These are phyloP conservation scores for Hypoxylon sp. DNA, from an alignment of 2,329 filamentous ascomycete species.

Conservation along the genomic window DNA sequence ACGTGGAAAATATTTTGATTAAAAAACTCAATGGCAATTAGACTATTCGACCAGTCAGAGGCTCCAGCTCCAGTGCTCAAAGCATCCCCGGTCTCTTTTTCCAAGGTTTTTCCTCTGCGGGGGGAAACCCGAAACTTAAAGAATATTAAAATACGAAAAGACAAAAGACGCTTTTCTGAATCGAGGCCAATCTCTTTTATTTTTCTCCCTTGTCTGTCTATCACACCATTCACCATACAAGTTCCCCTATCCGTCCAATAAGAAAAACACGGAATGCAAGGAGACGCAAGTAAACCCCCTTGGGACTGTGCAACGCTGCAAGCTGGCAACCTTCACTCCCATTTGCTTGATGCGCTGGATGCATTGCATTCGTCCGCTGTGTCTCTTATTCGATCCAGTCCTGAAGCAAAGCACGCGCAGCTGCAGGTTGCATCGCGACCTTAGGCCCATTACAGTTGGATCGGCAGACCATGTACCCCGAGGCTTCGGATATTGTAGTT, in stretches of 20 bases:
- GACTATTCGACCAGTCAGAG: too few relatives aligned
- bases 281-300: slow-evolving; percentile 15
- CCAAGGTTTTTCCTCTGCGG: background rate
- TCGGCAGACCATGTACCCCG: slow-evolving; percentile 22
- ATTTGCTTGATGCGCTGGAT: slow-evolving; percentile 32
- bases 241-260: background rate
- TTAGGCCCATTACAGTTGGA: slow-evolving; percentile 21
- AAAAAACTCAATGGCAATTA: slow-evolving; percentile 13
- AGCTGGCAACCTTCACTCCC: slow-evolving; percentile 21
- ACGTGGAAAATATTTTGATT: slow-evolving; percentile 2
- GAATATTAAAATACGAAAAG: slow-evolving; percentile 5
- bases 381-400: slow-evolving; percentile 14
- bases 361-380: slow-evolving; percentile 26
- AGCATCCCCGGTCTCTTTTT: slow-evolving; percentile 6
- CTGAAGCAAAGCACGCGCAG: slow-evolving; percentile 25
- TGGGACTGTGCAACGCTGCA: slow-evolving; percentile 17
- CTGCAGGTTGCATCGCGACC: slow-evolving; percentile 16
- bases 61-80: background rate
- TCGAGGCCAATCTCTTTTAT: too few relatives aligned
- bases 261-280: slow-evolving; percentile 8
- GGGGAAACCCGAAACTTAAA: background rate
- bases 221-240: background rate
- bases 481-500: too few relatives aligned
- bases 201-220: background rate
- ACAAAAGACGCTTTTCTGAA: slow-evolving; percentile 14